phyloP scores from a whole-genome alignment of 352 stramenopile species.

The Peronospora destructor region DNA sequence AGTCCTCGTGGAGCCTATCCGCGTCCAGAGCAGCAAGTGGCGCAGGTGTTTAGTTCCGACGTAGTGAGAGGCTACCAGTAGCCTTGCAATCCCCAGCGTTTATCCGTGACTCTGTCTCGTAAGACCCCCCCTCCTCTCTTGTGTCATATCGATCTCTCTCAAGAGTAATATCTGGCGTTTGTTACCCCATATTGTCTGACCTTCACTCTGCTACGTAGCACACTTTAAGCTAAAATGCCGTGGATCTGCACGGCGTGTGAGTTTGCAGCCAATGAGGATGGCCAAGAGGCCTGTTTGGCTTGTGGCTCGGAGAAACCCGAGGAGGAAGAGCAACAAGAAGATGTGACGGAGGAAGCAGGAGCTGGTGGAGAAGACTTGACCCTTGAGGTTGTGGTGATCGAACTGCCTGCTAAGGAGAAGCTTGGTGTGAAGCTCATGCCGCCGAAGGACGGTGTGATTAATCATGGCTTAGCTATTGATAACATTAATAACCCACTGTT shows the following conservation, averaged over 20 bases:
- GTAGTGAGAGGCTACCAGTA: constrained; percentile 3
- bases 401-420: constrained; percentile 79
- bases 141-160: constrained; percentile 1
- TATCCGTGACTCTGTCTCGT: background rate
- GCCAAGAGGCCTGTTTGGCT: constrained; percentile 47
- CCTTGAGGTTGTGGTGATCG: constrained; percentile 68
- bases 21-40: constrained; percentile 13
- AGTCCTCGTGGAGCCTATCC: constrained; percentile 19
- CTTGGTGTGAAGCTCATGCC: constrained; percentile 83
- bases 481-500: constrained; percentile 84
- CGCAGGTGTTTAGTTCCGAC: constrained; percentile 2
- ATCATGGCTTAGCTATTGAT: constrained; percentile 77
- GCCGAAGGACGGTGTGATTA: constrained; percentile 72
- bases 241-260: constrained; percentile 58
- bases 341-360: constrained; percentile 2
- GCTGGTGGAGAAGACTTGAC: constrained; percentile 8
- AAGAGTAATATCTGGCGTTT: constrained; percentile 4
- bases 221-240: constrained; percentile 32
- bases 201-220: constrained; percentile 6
- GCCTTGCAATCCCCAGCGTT: constrained; percentile 7
- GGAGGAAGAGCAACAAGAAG: constrained; percentile 16
- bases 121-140: constrained; percentile 1
- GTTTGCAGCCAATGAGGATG: constrained; percentile 57
- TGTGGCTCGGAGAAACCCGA: constrained; percentile 48
- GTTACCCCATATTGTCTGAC: background rate